phyloP scores from a whole-genome alignment of 2,329 filamentous ascomycete genomes.

The Cladophialophora exuberans region DNA sequence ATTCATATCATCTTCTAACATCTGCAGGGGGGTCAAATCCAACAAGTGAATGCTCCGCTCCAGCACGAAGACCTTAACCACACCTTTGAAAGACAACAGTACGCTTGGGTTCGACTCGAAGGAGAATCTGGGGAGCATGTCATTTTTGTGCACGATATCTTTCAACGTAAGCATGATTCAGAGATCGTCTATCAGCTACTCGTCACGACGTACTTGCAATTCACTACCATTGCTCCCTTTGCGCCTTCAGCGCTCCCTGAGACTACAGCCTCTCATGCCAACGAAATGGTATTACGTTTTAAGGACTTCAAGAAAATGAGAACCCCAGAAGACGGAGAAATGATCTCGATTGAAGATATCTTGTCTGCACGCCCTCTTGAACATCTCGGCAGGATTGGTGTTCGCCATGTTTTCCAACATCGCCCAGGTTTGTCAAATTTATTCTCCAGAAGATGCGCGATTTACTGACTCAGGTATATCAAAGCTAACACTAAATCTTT shows the following conservation, averaged over 20 bases:
- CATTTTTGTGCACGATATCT: slow-evolving; percentile 17
- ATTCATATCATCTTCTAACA: not conserved
- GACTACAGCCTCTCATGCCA: not conserved
- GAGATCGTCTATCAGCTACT: not conserved
- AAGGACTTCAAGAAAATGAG: slow-evolving; percentile 21
- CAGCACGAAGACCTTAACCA: slow-evolving; percentile 4
- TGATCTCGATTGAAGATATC: slow-evolving; percentile 18
- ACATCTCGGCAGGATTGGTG: not conserved
- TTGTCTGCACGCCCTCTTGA: slow-evolving; percentile 1
- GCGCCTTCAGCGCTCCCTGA: not conserved
- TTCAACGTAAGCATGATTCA: not conserved
- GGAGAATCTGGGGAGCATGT: slow-evolving; percentile 3
- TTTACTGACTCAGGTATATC: not conserved
- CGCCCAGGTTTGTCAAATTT: slow-evolving; percentile 3
- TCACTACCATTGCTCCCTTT: not conserved
- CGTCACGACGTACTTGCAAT: slow-evolving; percentile 20
- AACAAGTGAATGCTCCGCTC: not conserved
- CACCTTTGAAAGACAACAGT: slow-evolving; percentile 16
- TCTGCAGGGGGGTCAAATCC: not conserved
- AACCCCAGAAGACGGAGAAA: slow-evolving; percentile 14
- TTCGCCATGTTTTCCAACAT: not conserved
- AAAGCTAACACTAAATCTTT: not conserved
- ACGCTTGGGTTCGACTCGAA: not conserved
- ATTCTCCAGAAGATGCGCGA: not conserved
- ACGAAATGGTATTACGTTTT: slow-evolving; percentile 26